Evolutionary conservation across 306 rosid genomes (phyloP), one percentile per base, ranked within the genome.

Genomic region (Malus sieversii): DNA sequence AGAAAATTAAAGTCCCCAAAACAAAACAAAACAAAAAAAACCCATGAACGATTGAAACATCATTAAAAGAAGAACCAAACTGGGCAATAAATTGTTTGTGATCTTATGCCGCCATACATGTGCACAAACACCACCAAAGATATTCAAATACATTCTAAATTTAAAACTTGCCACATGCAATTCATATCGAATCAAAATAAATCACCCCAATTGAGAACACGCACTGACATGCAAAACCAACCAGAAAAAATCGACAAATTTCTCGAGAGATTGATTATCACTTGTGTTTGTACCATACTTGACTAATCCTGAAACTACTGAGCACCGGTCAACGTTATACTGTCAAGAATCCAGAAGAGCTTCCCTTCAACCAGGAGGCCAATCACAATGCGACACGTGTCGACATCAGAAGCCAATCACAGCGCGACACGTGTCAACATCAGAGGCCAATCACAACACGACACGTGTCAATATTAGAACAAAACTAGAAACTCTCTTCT

Each of bases 271-370:
- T 12, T 8, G 70, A 86, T 18, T 30, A 12, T 29, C 40, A 63
- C 98, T 77, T 22, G 23, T 22, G 23, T 22, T 22, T 22, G 23
- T 22, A 22, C 23, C 23, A 22, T 22, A 22, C 23, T 22, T 22
- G 23, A 22, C 23, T 22, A 22, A 22, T 23, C 25, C 25, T 23
- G 25, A 23, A 23, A 23, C 25, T 23, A 23, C 25, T 23, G 25
- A 23, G 25, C 25, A 23, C 25, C 25, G 25, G 25, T 23, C 25
- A 23, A 23, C 25, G 25, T 23, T 23, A 23, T 23, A 23, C 25
- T 23, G 25, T 23, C 25, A 23, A 23, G 25, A 23, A 23, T 23
- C 1, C 25, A 23, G 25, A 23, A 23, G 25, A 23, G 25, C 25
- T 23, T 23, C 25, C 25, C 25, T 23, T 23, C 25, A 23, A 23